Percentiles rank a stretch among this genome's conserved stretches.
Conservation (phyloP, 2,329 filamentous ascomycete genomes). For the Didymella pomorum region DNA sequence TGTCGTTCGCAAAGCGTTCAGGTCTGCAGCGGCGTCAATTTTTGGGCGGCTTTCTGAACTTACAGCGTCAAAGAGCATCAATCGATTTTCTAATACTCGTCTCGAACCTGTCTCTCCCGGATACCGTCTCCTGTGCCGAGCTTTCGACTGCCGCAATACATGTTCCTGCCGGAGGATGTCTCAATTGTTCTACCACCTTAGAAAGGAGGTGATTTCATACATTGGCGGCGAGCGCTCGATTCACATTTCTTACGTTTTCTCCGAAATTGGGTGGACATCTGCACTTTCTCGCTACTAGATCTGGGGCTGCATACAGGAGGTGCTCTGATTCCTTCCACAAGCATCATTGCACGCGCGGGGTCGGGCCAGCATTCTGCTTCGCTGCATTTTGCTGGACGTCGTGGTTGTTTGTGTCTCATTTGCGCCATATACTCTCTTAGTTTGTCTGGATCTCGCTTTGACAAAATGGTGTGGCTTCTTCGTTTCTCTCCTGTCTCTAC, state of each 20-base stretch:
- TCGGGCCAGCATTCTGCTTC: constrained; percentile 35
- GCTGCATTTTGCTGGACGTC: constrained; percentile 31
- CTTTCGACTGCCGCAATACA: constrained; percentile 14
- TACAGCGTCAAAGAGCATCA: constrained; percentile 31
- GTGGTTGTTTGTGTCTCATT: constrained; percentile 39
- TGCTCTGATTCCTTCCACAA: constrained; percentile 32
- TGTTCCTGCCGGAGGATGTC: constrained; percentile 21
- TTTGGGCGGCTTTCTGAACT: constrained; percentile 34
- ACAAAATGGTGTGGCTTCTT: constrained; percentile 19
- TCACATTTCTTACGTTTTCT: constrained; percentile 19
- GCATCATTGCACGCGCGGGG: constrained; percentile 36
- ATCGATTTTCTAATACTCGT: constrained; percentile 27
- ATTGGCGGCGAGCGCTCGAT: constrained; percentile 34
- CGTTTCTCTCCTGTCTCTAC: constrained; percentile 28
- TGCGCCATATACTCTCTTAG: constrained; percentile 18
- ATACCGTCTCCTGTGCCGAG: constrained; percentile 22
- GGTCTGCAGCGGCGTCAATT: constrained; percentile 31
- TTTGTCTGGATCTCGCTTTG: constrained; percentile 15
- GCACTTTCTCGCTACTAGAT: constrained; percentile 38
- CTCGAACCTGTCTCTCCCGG: constrained; percentile 16
- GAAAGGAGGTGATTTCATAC: constrained; percentile 14
- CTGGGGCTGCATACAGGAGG: constrained; percentile 39
- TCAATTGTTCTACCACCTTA: constrained; percentile 13
- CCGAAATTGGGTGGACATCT: constrained; percentile 37
- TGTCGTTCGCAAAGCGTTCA: constrained; percentile 27